Evolutionary conservation across 2,329 filamentous ascomycete genomes (phyloP).

Genomic region (Davidsoniella eucalypti): DNA sequence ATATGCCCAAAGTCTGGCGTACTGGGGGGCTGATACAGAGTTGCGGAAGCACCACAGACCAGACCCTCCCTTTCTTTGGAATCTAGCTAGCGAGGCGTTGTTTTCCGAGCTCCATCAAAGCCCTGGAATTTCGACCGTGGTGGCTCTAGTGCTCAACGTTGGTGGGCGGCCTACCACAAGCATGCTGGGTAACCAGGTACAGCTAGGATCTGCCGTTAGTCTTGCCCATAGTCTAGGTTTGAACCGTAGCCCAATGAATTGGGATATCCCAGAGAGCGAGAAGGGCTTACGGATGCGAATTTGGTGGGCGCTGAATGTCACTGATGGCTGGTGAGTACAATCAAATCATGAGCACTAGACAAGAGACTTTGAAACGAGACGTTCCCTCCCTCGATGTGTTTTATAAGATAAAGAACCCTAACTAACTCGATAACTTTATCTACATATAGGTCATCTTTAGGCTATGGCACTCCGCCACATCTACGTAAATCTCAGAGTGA

Average conservation of each 20-base stretch:
- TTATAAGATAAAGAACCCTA: too few species aligned
- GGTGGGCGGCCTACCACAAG: slow-evolving; percentile 43
- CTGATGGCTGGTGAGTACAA: slow-evolving; percentile 34
- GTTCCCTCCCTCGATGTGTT: neutral
- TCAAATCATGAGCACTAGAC: neutral
- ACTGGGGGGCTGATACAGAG: slow-evolving; percentile 35
- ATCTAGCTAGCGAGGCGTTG: slow-evolving; percentile 41
- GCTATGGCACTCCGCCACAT: slow-evolving; percentile 35
- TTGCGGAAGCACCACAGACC: slow-evolving; percentile 31
- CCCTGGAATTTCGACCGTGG: slow-evolving; percentile 40
- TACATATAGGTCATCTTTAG: slow-evolving; percentile 29
- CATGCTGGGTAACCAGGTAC: slow-evolving; percentile 38
- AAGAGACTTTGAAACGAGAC: too few species aligned
- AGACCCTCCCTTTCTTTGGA: slow-evolving; percentile 44
- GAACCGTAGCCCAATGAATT: slow-evolving; percentile 34
- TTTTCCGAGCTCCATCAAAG: slow-evolving; percentile 43
- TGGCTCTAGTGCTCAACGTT: slow-evolving; percentile 40
- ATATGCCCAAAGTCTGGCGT: slow-evolving; percentile 40
- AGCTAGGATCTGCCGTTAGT: slow-evolving; percentile 33
- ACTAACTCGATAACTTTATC: too few species aligned
- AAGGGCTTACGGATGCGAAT: slow-evolving; percentile 35
- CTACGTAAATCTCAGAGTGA: slow-evolving; percentile 30
- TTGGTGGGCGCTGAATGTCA: slow-evolving; percentile 39
- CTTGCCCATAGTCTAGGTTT: slow-evolving; percentile 37
- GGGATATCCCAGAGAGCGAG: slow-evolving; percentile 34